Evolutionary conservation across 352 stramenopile species (phyloP), one percentile per base, ranked within the genome.

Genomic region (Phytophthora fragariaefolia): DNA sequence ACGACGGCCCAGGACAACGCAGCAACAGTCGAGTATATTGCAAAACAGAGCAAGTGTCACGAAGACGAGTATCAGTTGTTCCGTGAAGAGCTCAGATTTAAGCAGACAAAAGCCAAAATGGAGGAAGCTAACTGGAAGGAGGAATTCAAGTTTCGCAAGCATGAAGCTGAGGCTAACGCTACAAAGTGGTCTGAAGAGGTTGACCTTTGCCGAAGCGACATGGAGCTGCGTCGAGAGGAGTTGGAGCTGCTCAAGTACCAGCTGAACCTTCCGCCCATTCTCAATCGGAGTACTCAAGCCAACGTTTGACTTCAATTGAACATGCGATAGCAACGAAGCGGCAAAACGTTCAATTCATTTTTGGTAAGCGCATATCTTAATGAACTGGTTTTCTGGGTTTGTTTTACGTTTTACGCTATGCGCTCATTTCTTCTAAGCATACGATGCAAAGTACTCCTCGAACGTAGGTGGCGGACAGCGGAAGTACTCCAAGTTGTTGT

Each of bases 341-440:
- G 32, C 32, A 40, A 40, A n/a, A 40, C 10, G 10, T 40, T 40
- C 32, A 40, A 40, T 40, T 40, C 10, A 40, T 40, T 40, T 40
- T 40, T 40, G 32, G 32, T 40, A 40, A 40, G 32, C 32, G 32
- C 32, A 40, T 40, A 40, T 40, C 32, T 40, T 40, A 40, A 40
- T 40, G 32, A 40, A 40, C 32, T 40, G 32, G 32, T n/a, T 40
- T n/a, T 40, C 32, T 40, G 32, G 5, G 1, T 40, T n/a, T 40
- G 32, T 17, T 40, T 40, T 40, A 40, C 32, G 32, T 40, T 40
- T 40, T 40, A 40, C 32, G 32, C 32, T 17, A 40, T 40, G 32
- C 9, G 8, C 32, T 1, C 1, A 40, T 40, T 40, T 40, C 8
- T n/a, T 3, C 32, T 40, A 40, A 40, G 32, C 10, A 40, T 40